phyloP scores from a whole-genome alignment of 2,329 filamentous ascomycete genomes.

The Cladosporium sp. region DNA sequence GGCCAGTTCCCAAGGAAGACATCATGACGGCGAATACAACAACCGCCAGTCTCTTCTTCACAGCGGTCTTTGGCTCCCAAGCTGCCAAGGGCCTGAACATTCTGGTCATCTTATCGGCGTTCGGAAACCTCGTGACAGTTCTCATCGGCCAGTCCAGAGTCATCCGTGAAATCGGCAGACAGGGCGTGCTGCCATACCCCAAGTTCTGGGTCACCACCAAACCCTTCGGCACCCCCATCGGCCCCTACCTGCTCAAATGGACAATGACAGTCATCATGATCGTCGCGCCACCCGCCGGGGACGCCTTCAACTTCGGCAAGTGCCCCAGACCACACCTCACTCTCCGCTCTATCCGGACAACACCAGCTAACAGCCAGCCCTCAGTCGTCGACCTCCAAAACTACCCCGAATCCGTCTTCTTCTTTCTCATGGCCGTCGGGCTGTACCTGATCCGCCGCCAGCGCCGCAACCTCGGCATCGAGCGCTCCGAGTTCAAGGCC shows the following conservation, averaged over 20 bases:
- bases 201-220: slow-evolving; percentile 57
- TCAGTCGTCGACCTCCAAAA: slow-evolving; percentile 38
- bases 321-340: background rate
- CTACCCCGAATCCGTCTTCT: slow-evolving; percentile 56
- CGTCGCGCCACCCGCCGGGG: slow-evolving; percentile 50
- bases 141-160: slow-evolving; percentile 50
- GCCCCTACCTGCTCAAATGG: slow-evolving; percentile 55
- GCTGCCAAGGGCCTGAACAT: slow-evolving; percentile 52
- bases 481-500: slow-evolving; percentile 48
- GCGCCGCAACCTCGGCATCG: slow-evolving; percentile 46
- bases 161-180: slow-evolving; percentile 55
- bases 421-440: slow-evolving; percentile 50
- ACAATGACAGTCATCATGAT: slow-evolving; percentile 54
- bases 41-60: slow-evolving; percentile 54
- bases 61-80: slow-evolving; percentile 49
- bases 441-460: slow-evolving; percentile 53
- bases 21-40: slow-evolving; percentile 21
- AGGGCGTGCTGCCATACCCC: slow-evolving; percentile 57
- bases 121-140: slow-evolving; percentile 54
- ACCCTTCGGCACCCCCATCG: slow-evolving; percentile 58
- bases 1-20: slow-evolving; percentile 44
- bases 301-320: slow-evolving; percentile 55
- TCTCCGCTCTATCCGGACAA: background rate
- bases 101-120: slow-evolving; percentile 51
- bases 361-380: background rate